Conservation (phyloP, 2,329 filamentous ascomycete genomes). For the Trichoderma semiorbis region DNA sequence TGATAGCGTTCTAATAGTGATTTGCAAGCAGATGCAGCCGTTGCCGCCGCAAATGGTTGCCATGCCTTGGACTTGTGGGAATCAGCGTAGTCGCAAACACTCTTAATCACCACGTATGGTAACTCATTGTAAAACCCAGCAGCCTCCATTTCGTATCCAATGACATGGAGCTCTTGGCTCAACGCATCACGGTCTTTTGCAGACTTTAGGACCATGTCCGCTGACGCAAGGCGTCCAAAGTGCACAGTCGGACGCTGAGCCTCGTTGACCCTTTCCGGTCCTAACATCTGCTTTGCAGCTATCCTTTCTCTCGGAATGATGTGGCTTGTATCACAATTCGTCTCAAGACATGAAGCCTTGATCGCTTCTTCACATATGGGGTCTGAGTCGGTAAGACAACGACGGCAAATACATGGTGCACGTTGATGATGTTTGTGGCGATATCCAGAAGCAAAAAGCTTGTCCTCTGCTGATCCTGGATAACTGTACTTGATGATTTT, state of each 20-base stretch:
- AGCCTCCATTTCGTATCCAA: slow-evolving; percentile 37
- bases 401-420: slow-evolving; percentile 9
- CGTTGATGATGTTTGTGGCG: slow-evolving; percentile 30
- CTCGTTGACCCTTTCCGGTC: neutral
- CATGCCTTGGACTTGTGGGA: slow-evolving; percentile 37
- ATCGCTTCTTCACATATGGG: slow-evolving; percentile 19
- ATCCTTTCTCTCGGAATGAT: slow-evolving; percentile 32
- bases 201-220: slow-evolving; percentile 38
- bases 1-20: slow-evolving; percentile 13
- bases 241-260: slow-evolving; percentile 29
- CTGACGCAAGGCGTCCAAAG: slow-evolving; percentile 38
- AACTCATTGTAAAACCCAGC: slow-evolving; percentile 31
- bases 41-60: slow-evolving; percentile 36
- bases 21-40: slow-evolving; percentile 28
- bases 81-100: slow-evolving; percentile 40
- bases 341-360: slow-evolving; percentile 13
- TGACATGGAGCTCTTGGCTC: slow-evolving; percentile 24
- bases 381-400: slow-evolving; percentile 3
- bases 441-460: slow-evolving; percentile 31
- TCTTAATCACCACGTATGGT: slow-evolving; percentile 36
- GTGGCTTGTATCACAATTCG: slow-evolving; percentile 13
- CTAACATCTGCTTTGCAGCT: slow-evolving; percentile 14
- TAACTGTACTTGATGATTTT: slow-evolving; percentile 22
- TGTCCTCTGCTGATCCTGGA: slow-evolving; percentile 29
- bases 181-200: slow-evolving; percentile 34